Evolutionary conservation across 192 early-diverging fungal species (phyloP).

Genomic region (Jimgerdemannia flammicorona): DNA sequence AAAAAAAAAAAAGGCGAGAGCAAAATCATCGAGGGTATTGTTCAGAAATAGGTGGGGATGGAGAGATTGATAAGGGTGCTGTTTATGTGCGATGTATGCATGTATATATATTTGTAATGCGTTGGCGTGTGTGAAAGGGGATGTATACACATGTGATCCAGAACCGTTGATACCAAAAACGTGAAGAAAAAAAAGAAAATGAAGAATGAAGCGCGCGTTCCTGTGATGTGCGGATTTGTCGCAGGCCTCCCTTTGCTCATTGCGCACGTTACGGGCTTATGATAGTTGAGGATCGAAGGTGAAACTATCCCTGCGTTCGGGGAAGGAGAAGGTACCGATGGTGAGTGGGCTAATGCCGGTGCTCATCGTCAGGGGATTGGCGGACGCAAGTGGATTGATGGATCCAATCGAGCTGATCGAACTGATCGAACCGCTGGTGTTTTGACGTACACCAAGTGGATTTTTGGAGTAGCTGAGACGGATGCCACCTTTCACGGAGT

Average conservation of each 20-base stretch:
- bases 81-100: slow-evolving; percentile 3
- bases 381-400: neutral
- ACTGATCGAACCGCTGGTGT: slow-evolving; percentile 9
- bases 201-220: neutral
- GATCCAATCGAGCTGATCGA: neutral
- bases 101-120: slow-evolving; percentile 1
- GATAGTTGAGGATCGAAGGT: slow-evolving; percentile 17
- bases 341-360: neutral
- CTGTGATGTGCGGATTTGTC: neutral
- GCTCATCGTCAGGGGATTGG: neutral
- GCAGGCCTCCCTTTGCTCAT: neutral
- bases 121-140: slow-evolving; percentile 1
- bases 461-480: slow-evolving; percentile 97
- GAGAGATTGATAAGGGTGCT: neutral
- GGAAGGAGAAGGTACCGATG: slow-evolving; percentile 9
- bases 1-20: neutral
- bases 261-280: slow-evolving; percentile 13
- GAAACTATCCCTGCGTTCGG: slow-evolving; percentile 16
- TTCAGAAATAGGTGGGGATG: neutral
- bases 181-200: slow-evolving; percentile 21
- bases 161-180: slow-evolving; percentile 24
- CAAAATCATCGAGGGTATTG: neutral
- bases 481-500: slow-evolving; percentile 91
- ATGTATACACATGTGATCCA: neutral
- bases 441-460: slow-evolving; percentile 83